phyloP scores from a whole-genome alignment of 352 stramenopile genomes.

The Globisporangium paroecandrum region DNA sequence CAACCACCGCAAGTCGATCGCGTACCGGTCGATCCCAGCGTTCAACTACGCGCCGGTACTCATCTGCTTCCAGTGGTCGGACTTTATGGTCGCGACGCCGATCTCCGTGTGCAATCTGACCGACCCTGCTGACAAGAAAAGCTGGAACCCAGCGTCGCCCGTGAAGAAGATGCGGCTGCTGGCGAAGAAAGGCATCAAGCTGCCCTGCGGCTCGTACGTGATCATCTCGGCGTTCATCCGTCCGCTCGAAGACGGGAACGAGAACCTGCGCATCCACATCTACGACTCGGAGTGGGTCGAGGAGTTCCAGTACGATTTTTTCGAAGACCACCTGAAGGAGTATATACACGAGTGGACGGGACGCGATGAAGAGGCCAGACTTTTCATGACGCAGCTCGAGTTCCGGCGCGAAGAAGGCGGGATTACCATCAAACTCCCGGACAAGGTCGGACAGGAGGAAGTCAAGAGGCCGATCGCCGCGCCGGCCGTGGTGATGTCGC shows the following conservation, averaged over 20 bases:
- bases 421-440: conserved; percentile 68
- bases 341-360: conserved; percentile 43
- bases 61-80: conserved; percentile 73
- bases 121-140: conserved; percentile 9
- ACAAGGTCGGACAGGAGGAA: conserved; percentile 22
- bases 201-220: conserved; percentile 59
- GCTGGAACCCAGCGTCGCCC: conserved; percentile 24
- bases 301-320: conserved; percentile 77
- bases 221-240: conserved; percentile 68
- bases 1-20: conserved; percentile 54
- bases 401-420: conserved; percentile 59
- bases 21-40: conserved; percentile 47
- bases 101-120: conserved; percentile 21
- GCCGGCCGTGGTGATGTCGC: background rate
- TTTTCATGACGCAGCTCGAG: conserved; percentile 51
- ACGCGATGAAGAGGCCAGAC: conserved; percentile 31
- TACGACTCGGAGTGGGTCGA: conserved; percentile 70
- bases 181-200: conserved; percentile 51
- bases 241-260: conserved; percentile 66
- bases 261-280: conserved; percentile 67
- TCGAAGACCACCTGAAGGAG: conserved; percentile 53
- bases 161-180: conserved; percentile 59
- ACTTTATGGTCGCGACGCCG: conserved; percentile 63
- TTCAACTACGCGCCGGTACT: conserved; percentile 66
- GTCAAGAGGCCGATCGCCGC: background rate